phyloP scores from a whole-genome alignment of 179 eudicot genomes.

The Spinacia oleracea region DNA sequence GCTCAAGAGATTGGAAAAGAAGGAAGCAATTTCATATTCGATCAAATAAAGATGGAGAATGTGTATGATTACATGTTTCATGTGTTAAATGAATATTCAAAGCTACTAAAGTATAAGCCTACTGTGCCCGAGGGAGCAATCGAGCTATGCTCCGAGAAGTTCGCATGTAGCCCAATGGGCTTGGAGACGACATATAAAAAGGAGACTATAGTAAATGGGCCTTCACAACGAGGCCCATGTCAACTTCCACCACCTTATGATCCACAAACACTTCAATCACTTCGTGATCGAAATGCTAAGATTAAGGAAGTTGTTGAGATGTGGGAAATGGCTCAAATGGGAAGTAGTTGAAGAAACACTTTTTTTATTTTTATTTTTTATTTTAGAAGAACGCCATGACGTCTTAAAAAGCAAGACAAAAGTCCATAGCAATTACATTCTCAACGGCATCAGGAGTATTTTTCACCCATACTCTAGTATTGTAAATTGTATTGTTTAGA shows the following conservation, averaged over 20 bases:
- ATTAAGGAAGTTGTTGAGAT: conserved; percentile 34
- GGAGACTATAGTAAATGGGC: conserved; percentile 43
- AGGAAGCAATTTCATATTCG: conserved; percentile 58
- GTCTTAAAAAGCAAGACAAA: no score
- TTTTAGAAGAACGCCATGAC: no score
- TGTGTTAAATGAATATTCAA: conserved; percentile 52
- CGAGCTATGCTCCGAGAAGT: conserved; percentile 49
- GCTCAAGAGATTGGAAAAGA: conserved; percentile 68
- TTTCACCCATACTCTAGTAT: no score
- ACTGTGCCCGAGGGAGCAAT: conserved; percentile 47
- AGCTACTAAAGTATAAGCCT: conserved; percentile 53
- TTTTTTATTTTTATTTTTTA: no score
- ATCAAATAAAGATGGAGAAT: conserved; percentile 50
- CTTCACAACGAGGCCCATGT: conserved; percentile 48
- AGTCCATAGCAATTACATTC: no score
- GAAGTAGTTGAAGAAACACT: background rate
- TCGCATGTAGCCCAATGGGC: conserved; percentile 49
- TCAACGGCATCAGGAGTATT: no score
- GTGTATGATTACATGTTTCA: conserved; percentile 87
- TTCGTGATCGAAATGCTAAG: conserved; percentile 34
- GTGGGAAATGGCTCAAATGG: conserved; percentile 49
- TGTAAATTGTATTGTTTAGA: no score
- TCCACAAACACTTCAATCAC: conserved; percentile 21
- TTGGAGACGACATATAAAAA: conserved; percentile 36
- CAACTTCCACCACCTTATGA: conserved; percentile 44